Evolutionary conservation across 805 yeast species (phyloP).

Genomic region (Sugiyamaella qingdaonensis): DNA sequence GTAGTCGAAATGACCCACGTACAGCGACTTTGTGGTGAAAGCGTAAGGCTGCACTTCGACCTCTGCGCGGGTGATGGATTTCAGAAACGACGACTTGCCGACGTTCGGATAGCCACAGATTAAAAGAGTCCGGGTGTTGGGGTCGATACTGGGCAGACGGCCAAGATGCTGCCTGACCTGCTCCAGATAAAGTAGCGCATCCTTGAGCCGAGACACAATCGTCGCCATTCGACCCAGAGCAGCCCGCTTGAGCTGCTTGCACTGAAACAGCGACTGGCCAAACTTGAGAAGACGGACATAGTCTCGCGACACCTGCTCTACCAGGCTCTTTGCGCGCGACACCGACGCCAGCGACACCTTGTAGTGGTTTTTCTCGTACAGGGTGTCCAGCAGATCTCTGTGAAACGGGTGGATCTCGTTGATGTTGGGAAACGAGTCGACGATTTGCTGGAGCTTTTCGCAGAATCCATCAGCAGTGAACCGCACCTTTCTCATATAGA

Average conservation of each 20-base stretch:
- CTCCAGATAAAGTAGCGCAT: conserved; percentile 87
- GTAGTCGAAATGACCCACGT: conserved; percentile 98
- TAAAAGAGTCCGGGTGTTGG: conserved; percentile 94
- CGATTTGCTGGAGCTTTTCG: conserved; percentile 83
- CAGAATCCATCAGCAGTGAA: conserved; percentile 94
- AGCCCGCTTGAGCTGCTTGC: conserved; percentile 97
- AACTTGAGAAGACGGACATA: conserved; percentile 89
- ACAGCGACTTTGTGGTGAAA: conserved; percentile 94
- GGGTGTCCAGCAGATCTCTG: conserved; percentile 94
- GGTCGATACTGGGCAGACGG: conserved; percentile 96
- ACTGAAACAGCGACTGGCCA: conserved; percentile 96
- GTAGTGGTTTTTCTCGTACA: conserved; percentile 97
- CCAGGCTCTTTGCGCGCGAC: conserved; percentile 86
- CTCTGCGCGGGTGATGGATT: conserved; percentile 93
- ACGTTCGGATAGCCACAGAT: conserved; percentile 99
- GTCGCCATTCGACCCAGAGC: conserved; percentile 99
- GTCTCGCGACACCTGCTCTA: conserved; percentile 95
- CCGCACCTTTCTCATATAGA: conserved; percentile 96
- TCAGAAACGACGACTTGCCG: conserved; percentile 94
- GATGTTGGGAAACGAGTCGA: conserved; percentile 89
- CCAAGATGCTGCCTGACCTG: conserved; percentile 99
- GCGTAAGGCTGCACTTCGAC: conserved; percentile 99
- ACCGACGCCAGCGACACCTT: conserved; percentile 94
- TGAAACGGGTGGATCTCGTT: conserved; percentile 98
- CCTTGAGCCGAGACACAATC: conserved; percentile 89